phyloP scores from a whole-genome alignment of 495 filamentous ascomycete species.

The Echria macrotheca region DNA sequence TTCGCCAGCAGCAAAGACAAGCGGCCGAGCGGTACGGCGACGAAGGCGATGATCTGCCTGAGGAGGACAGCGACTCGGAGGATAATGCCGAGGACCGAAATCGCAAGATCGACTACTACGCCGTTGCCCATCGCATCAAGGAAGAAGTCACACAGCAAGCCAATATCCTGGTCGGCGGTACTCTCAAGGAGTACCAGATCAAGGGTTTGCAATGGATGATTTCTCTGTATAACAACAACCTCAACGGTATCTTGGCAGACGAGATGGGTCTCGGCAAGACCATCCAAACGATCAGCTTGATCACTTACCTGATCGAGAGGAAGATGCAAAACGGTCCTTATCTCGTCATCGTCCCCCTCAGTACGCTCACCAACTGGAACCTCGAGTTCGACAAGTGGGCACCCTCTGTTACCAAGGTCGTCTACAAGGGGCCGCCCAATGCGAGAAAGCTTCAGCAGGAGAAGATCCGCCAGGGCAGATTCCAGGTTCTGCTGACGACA shows the following conservation, averaged over 20 bases:
- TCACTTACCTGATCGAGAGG: slow-evolving; percentile 93
- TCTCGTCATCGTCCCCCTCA: slow-evolving; percentile 92
- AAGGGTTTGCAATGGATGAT: slow-evolving; percentile 99
- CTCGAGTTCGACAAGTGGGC: slow-evolving; percentile 99
- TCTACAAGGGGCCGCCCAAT: slow-evolving; percentile 94
- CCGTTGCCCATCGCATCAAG: slow-evolving; percentile 91
- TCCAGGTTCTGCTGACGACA: slow-evolving; percentile 93
- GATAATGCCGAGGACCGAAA: slow-evolving; percentile 66
- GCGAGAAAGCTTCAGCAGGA: slow-evolving; percentile 86
- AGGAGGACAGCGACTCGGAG: slow-evolving; percentile 55
- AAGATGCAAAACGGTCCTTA: slow-evolving; percentile 92
- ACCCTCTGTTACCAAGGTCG: slow-evolving; percentile 73
- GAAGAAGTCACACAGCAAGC: slow-evolving; percentile 84
- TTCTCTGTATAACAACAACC: slow-evolving; percentile 98
- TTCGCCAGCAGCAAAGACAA: slow-evolving; percentile 83
- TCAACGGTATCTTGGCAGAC: slow-evolving; percentile 96
- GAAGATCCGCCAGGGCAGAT: slow-evolving; percentile 87
- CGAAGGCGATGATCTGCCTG: slow-evolving; percentile 46
- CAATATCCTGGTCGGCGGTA: slow-evolving; percentile 79
- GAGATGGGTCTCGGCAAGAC: slow-evolving; percentile 99
- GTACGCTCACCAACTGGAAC: slow-evolving; percentile 97
- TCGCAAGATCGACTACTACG: slow-evolving; percentile 92
- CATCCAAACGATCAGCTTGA: slow-evolving; percentile 96
- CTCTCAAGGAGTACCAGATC: slow-evolving; percentile 93
- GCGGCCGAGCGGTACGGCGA: slow-evolving; percentile 73